Base-by-base conservation (phyloP, 1,284 basidiomycete species). In the Malassezia obtusa region DNA sequence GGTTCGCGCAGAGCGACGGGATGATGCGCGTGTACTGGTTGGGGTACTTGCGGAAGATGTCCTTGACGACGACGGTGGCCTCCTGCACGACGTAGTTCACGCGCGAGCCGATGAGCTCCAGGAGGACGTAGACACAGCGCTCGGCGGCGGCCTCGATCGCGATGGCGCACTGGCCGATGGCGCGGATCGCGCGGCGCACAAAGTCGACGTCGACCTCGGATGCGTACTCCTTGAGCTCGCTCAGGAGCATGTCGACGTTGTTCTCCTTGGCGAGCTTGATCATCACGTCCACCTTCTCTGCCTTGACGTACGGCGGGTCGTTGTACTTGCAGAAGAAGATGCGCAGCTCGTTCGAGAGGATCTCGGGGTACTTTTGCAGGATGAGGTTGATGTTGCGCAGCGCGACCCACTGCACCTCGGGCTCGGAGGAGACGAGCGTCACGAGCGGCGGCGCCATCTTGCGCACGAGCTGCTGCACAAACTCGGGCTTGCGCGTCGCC, bases 241-340 rank as follows among this genome's bases (percentile, higher is more conserved):
- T 90, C 60, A 98, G 77, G 36, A 98, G 80, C 41, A 90, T 89
- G 73, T 94, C 86, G 3, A 95, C 88, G 64, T 96, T 98, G 71
- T 84, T 84, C 57, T 94, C 89, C 28, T 81, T 81, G 3, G 89
- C 91, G 49, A 98, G 78, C 50, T 89, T 83, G 59, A 95, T 89
- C 91, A 98, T 96, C 75, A 96, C 95, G 66, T 95, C 94, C 58
- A 98, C 78, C 76, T 98, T 98, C 75, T 94, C 92, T 46, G 96
- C 82, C 77, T 98, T 98, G 76, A 96, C 90, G 72, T 98, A 99
- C 30, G 91, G 79, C 2, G 94, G 92, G 71, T 98, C 94, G 75
- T 96, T 98, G 78, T 99, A 98, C 76, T 98, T 98, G 84, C 94
- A 98, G 79, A 98, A 98, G 76, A 98, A 98, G 22, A 98, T 91